Percentiles rank a stretch among this genome's conserved stretches.
Evolutionary conservation across 2,329 filamentous ascomycete species (phyloP).

Genomic region (Nigrospora osmanthi): DNA sequence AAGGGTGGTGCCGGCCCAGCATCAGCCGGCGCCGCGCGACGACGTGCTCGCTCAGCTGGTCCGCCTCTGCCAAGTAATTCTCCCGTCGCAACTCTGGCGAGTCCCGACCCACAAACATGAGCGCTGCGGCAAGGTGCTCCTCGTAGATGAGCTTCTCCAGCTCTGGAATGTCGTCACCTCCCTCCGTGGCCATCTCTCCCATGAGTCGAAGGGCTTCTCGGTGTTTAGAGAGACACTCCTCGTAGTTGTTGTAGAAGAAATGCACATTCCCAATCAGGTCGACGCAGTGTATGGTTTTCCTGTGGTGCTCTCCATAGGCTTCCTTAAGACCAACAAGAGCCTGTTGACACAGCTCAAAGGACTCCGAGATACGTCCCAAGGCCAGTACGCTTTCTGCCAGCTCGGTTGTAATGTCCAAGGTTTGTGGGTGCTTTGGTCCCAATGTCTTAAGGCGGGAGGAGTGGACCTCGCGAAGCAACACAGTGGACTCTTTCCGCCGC

Average conservation of each 20-base stretch:
- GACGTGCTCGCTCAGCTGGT: slow-evolving; percentile 5
- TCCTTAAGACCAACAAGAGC: neutral
- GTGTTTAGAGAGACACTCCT: neutral
- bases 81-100: neutral
- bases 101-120: neutral
- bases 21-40: slow-evolving; percentile 4
- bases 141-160: slow-evolving; percentile 2
- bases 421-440: neutral
- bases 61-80: slow-evolving; percentile 3
- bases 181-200: neutral
- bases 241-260: slow-evolving; percentile 2
- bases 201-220: neutral
- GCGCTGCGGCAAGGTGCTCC: slow-evolving; percentile 4
- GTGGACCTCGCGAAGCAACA: neutral
- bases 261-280: slow-evolving; percentile 3
- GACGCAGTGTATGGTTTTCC: slow-evolving; percentile 1
- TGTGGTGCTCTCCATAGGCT: slow-evolving; percentile 1
- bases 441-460: neutral
- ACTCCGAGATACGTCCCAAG: slow-evolving; percentile 1
- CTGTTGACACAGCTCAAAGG: slow-evolving; percentile 3
- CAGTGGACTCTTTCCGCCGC: neutral
- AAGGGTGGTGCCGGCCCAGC: slow-evolving; percentile 8
- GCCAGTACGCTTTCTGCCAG: slow-evolving; percentile 1
- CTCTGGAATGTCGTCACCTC: neutral
- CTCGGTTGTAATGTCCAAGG: slow-evolving; percentile 1